phyloP scores from a whole-genome alignment of 2,329 filamentous ascomycete species.

The Xylariaceae sp. region DNA sequence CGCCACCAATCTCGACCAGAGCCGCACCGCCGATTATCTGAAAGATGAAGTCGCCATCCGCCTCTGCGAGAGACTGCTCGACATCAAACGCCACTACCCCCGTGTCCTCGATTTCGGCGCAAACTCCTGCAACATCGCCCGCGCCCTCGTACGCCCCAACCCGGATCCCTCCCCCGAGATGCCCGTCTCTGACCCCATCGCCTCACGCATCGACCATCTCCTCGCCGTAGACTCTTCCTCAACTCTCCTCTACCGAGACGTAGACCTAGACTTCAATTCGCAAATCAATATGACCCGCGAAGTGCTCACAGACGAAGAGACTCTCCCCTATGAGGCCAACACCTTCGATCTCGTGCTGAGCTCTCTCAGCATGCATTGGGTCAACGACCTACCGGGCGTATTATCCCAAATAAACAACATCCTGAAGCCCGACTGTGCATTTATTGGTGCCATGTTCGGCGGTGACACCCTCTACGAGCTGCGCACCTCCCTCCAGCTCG shows the following conservation, averaged over 20 bases:
- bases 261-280: conserved; percentile 69
- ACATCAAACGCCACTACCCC: conserved; percentile 87
- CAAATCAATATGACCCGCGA: conserved; percentile 70
- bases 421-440: conserved; percentile 86
- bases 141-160: conserved; percentile 70
- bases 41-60: conserved; percentile 87
- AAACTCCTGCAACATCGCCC: conserved; percentile 91
- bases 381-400: conserved; percentile 89
- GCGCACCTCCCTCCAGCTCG: conserved; percentile 87
- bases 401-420: conserved; percentile 81
- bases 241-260: conserved; percentile 76
- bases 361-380: conserved; percentile 90
- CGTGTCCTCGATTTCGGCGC: conserved; percentile 88
- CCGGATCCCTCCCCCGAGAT: conserved; percentile 58
- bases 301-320: conserved; percentile 72
- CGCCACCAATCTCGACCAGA: conserved; percentile 65
- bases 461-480: conserved; percentile 93
- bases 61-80: conserved; percentile 81
- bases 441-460: conserved; percentile 94
- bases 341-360: conserved; percentile 89
- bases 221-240: conserved; percentile 80
- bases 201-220: conserved; percentile 69
- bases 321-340: conserved; percentile 70
- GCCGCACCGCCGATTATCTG: conserved; percentile 84
- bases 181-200: conserved; percentile 59